Base-by-base conservation (phyloP, 2,329 filamentous ascomycete genomes). In the Rutstroemia sp. region DNA sequence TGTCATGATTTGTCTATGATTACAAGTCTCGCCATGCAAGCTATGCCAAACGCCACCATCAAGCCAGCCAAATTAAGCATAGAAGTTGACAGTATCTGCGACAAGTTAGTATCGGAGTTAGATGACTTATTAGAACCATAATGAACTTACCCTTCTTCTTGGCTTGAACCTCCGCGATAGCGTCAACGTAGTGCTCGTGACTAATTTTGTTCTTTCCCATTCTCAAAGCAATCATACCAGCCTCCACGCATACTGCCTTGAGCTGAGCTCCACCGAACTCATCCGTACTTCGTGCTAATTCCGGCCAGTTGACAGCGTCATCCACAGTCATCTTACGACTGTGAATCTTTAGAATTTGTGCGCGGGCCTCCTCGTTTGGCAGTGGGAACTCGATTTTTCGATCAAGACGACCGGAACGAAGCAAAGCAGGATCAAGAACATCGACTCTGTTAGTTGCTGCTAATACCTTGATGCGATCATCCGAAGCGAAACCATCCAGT, bases 121-220 rank as follows among this genome's bases (percentile, higher is more conserved):
- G 62, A 71, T 70, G 67, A 49, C 77, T 34, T 42, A 34, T 19
- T 30, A 37, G n/a, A 12, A 19, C 8, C 9, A 38, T 17, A 19
- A n/a, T 16, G 10, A 54, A 57, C 58, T 46, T 61, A 58, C 58
- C 62, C 57, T 67, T 66, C 81, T 71, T 95, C 90, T 82, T 95
- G 95, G 87, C 86, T 73, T 92, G 90, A 66, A 99, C 94, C 75
- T 99, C 94, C 39, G 91, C 83, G 72, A 99, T 97, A 59, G 94
- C 94, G 78, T 99, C 94, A 51, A 99, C 94, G 70, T 97, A 99
- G 74, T 99, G 90, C 77, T 99, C 94, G 72, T 99, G 94, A 58
- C 88, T 88, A 69, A 99, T 94, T 81, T 96, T 96, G 75, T 87
- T 91, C 79, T 95, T 92, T 60, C 94, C 94, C 72, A 87, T 90